phyloP scores from a whole-genome alignment of 108 stramenopile genomes.

The Cylindrotheca closterium region DNA sequence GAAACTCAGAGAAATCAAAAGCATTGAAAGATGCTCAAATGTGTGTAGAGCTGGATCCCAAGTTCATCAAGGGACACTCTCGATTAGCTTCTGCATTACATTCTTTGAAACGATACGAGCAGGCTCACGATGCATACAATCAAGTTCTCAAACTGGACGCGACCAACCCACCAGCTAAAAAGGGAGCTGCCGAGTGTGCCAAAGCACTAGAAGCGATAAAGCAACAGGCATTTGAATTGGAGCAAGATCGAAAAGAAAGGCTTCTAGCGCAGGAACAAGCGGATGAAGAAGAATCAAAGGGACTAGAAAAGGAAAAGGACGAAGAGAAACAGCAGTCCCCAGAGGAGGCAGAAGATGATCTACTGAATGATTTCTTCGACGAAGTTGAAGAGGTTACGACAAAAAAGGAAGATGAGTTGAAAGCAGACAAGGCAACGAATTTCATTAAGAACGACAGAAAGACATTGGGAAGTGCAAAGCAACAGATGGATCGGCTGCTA shows the following conservation, averaged over 20 bases:
- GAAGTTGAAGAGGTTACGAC: slow-evolving; percentile 78
- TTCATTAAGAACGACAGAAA: slow-evolving; percentile 67
- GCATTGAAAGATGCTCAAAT: slow-evolving; percentile 70
- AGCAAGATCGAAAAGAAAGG: slow-evolving; percentile 30
- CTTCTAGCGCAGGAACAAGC: slow-evolving; percentile 42
- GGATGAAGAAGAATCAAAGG: slow-evolving; percentile 26
- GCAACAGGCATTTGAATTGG: not conserved
- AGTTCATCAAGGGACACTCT: slow-evolving; percentile 68
- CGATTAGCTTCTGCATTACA: slow-evolving; percentile 78
- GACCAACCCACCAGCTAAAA: slow-evolving; percentile 53
- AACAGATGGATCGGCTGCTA: slow-evolving; percentile 84
- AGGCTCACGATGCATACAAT: slow-evolving; percentile 59
- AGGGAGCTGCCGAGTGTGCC: slow-evolving; percentile 64
- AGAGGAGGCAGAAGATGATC: slow-evolving; percentile 51
- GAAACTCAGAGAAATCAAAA: slow-evolving; percentile 68
- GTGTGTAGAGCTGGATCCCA: slow-evolving; percentile 46
- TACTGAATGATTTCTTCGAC: slow-evolving; percentile 82
- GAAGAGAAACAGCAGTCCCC: too few species aligned
- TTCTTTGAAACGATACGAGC: slow-evolving; percentile 60
- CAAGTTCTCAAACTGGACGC: slow-evolving; percentile 54
- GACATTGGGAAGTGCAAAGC: slow-evolving; percentile 57
- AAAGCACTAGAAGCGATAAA: slow-evolving; percentile 38
- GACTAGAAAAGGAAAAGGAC: slow-evolving; percentile 16
- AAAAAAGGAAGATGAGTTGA: slow-evolving; percentile 44
- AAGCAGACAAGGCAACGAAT: slow-evolving; percentile 42